Conservation (phyloP, 352 stramenopile genomes). For the Pythium oligandrum region DNA sequence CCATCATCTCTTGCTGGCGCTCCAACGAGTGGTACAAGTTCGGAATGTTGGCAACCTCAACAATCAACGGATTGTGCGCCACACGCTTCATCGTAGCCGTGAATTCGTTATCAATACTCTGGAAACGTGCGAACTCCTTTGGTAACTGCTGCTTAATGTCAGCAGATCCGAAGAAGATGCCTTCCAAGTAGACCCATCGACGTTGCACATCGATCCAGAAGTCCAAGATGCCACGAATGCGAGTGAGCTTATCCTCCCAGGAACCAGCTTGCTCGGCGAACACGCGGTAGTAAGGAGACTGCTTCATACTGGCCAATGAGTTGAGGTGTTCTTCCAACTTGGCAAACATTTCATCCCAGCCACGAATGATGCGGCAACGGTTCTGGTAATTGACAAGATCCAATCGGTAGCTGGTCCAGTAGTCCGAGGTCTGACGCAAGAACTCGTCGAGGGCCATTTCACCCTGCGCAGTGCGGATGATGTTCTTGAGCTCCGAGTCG, state of each 20-base stretch:
- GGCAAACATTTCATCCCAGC: conserved; percentile 99
- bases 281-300: conserved; percentile 97
- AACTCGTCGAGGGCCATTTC: conserved; percentile 99
- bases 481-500: conserved; percentile 95
- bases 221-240: conserved; percentile 96
- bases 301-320: conserved; percentile 98
- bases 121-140: conserved; percentile 98
- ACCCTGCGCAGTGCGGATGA: conserved; percentile 97
- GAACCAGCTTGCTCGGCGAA: conserved; percentile 97
- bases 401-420: conserved; percentile 88
- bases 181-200: conserved; percentile 99
- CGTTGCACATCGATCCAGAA: conserved; percentile 99
- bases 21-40: conserved; percentile 92
- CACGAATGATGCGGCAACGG: conserved; percentile 95
- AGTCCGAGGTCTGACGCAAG: conserved; percentile 91
- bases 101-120: conserved; percentile 98
- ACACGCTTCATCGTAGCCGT: conserved; percentile 98
- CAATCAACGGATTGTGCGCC: conserved; percentile 93
- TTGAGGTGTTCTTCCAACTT: conserved; percentile 99
- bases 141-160: conserved; percentile 99
- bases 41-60: conserved; percentile 91
- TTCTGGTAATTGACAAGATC: conserved; percentile 93
- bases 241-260: conserved; percentile 98
- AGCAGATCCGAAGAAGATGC: conserved; percentile 98
- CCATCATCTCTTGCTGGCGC: conserved; percentile 96